Evolutionary conservation across 495 filamentous ascomycete genomes (phyloP).

Genomic region (Hyaloscypha finlandica): DNA sequence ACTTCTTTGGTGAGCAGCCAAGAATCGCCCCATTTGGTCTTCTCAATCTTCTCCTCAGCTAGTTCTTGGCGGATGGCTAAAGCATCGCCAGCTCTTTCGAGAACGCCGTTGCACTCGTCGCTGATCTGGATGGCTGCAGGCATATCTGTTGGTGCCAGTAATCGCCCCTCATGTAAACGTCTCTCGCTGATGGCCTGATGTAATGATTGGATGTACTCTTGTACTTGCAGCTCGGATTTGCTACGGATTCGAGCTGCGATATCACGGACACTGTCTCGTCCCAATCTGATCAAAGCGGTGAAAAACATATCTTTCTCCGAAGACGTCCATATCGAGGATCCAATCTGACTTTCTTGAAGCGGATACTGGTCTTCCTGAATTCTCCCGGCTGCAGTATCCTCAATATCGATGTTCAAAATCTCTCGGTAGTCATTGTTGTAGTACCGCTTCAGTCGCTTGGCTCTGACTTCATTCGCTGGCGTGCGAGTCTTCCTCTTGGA

Average conservation of each 20-base stretch:
- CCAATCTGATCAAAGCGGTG: constrained; percentile 59
- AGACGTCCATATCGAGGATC: constrained; percentile 66
- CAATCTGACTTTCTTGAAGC: constrained; percentile 56
- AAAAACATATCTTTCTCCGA: constrained; percentile 74
- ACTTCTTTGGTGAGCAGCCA: constrained; percentile 55
- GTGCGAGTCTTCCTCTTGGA: constrained; percentile 20
- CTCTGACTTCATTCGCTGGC: constrained; percentile 16
- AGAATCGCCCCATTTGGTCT: constrained; percentile 43
- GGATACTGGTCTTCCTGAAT: constrained; percentile 26
- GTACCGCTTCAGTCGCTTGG: constrained; percentile 31
- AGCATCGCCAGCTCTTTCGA: constrained; percentile 68
- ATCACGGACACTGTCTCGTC: constrained; percentile 56
- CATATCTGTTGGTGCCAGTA: constrained; percentile 47
- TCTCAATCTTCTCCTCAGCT: constrained; percentile 56
- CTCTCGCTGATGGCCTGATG: constrained; percentile 45
- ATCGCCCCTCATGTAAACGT: constrained; percentile 12
- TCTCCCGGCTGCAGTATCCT: constrained; percentile 39
- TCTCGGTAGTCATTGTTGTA: constrained; percentile 57
- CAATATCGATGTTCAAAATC: constrained; percentile 60
- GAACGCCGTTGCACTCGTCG: constrained; percentile 58
- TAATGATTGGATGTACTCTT: constrained; percentile 64
- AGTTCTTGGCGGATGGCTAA: constrained; percentile 58
- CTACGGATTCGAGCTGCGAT: constrained; percentile 66
- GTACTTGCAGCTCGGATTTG: constrained; percentile 76
- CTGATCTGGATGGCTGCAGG: constrained; percentile 76